A percentile compares a stretch with the other conserved stretches of the same genome.
Evolutionary conservation across 768 basidiomycete species (phyloP).

Genomic region (Auricularia sp.): DNA sequence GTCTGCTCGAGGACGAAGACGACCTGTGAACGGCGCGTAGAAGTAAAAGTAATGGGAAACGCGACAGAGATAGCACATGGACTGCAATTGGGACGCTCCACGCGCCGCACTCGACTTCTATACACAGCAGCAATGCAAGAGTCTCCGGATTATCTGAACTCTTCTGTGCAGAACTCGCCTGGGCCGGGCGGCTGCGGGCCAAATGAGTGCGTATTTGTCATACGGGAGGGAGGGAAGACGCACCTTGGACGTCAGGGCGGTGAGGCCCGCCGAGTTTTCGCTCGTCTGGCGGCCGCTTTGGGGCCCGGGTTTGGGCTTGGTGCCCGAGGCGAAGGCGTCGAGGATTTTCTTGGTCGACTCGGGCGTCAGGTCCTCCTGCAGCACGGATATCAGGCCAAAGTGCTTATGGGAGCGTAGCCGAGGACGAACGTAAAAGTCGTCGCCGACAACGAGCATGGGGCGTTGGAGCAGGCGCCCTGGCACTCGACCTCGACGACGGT

Average conservation of each 20-base stretch:
- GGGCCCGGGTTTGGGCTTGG: constrained; percentile 88
- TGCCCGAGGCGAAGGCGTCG: constrained; percentile 67
- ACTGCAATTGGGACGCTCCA: too few species aligned
- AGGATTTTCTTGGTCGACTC: constrained; percentile 70
- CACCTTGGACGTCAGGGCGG: constrained; percentile 68
- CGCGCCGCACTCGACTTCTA: too few species aligned
- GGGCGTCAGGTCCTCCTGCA: constrained; percentile 75
- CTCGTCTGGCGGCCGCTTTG: constrained; percentile 79
- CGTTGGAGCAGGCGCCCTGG: constrained; percentile 96
- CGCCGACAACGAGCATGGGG: constrained; percentile 94
- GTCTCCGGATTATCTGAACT: constrained; percentile 52
- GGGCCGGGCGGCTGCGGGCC: constrained; percentile 77
- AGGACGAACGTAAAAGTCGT: constrained; percentile 84
- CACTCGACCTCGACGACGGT: constrained; percentile 98
- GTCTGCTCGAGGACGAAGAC: not conserved
- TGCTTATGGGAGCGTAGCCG: not conserved
- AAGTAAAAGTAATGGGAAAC: too few species aligned
- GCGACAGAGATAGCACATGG: too few species aligned
- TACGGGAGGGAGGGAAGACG: constrained; percentile 9
- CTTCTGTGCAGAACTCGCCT: constrained; percentile 77
- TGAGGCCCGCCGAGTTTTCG: constrained; percentile 89
- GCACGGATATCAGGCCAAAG: not conserved
- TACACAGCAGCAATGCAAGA: too few species aligned
- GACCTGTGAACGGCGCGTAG: not conserved
- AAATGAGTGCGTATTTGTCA: not conserved